These are phyloP conservation scores for Tolypocladium nubicola DNA, from an alignment of 2,329 filamentous ascomycete species.

Conservation along the genomic window DNA sequence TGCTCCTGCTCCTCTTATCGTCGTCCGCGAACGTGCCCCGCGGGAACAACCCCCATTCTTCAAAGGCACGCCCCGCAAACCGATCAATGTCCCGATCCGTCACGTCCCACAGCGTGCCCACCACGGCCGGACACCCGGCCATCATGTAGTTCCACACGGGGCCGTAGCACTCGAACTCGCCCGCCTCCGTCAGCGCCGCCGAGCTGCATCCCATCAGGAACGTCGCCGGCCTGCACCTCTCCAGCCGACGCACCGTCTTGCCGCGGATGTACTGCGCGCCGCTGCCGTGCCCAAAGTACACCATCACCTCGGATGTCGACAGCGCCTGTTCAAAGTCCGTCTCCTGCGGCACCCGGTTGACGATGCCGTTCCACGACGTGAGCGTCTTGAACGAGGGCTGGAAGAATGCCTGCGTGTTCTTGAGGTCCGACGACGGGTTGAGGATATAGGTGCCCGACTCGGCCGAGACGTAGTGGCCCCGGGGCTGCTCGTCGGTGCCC, in stretches of 20 bases:
- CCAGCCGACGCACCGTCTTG: constrained; percentile 68
- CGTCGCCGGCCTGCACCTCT: constrained; percentile 63
- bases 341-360: constrained; percentile 62
- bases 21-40: constrained; percentile 31
- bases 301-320: constrained; percentile 55
- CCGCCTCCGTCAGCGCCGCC: constrained; percentile 64
- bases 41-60: constrained; percentile 71
- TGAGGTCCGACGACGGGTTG: constrained; percentile 79
- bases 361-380: constrained; percentile 60
- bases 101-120: constrained; percentile 95
- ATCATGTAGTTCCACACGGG: constrained; percentile 88
- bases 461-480: constrained; percentile 44
- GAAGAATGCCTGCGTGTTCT: constrained; percentile 68
- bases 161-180: constrained; percentile 84
- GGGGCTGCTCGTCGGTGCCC: constrained; percentile 6
- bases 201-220: constrained; percentile 94
- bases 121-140: constrained; percentile 73
- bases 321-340: constrained; percentile 64
- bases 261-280: constrained; percentile 90
- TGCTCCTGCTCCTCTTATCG: constrained; percentile 16
- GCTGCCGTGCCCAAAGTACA: constrained; percentile 95
- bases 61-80: constrained; percentile 68
- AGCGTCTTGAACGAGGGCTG: constrained; percentile 52
- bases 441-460: constrained; percentile 65
- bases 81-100: constrained; percentile 96